Evolutionary conservation across 176 grass and related monocot genomes (phyloP).

Genomic region (Phragmites australis): DNA sequence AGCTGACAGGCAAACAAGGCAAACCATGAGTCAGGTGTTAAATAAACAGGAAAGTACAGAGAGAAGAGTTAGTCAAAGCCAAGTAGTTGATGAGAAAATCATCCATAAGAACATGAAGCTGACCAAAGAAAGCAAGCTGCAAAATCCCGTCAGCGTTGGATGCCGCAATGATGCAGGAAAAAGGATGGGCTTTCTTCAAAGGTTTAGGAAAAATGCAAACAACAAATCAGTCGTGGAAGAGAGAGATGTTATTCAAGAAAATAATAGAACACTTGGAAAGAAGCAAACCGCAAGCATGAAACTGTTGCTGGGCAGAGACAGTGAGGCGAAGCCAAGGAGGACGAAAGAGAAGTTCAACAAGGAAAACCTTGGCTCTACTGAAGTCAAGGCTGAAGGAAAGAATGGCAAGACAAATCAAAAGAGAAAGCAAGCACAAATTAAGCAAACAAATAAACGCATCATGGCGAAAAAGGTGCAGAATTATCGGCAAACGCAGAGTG

Average conservation of each 20-base stretch:
- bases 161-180: slow-evolving; percentile 35
- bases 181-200: slow-evolving; percentile 48
- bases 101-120: slow-evolving; percentile 31
- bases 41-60: slow-evolving; percentile 34
- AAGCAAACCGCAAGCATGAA: slow-evolving; percentile 35
- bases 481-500: slow-evolving; percentile 13
- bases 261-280: slow-evolving; percentile 11
- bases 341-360: slow-evolving; percentile 40
- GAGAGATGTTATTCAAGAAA: slow-evolving; percentile 29
- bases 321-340: slow-evolving; percentile 34
- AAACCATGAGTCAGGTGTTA: slow-evolving; percentile 50
- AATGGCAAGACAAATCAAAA: slow-evolving; percentile 29
- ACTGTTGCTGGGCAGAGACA: slow-evolving; percentile 30
- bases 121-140: slow-evolving; percentile 41
- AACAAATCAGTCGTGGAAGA: slow-evolving; percentile 29
- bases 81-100: slow-evolving; percentile 33
- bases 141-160: slow-evolving; percentile 24
- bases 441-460: slow-evolving; percentile 32
- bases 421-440: slow-evolving; percentile 33
- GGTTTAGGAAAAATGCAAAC: slow-evolving; percentile 40
- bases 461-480: slow-evolving; percentile 15
- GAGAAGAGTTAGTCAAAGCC: slow-evolving; percentile 30
- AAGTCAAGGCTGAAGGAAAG: slow-evolving; percentile 27
- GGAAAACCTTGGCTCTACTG: slow-evolving; percentile 21
- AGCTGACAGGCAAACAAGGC: slow-evolving; percentile 46